Evolutionary conservation across 768 basidiomycete species (phyloP), one percentile per base, ranked within the genome.

Genomic region (Peribolospora kevripleyi): DNA sequence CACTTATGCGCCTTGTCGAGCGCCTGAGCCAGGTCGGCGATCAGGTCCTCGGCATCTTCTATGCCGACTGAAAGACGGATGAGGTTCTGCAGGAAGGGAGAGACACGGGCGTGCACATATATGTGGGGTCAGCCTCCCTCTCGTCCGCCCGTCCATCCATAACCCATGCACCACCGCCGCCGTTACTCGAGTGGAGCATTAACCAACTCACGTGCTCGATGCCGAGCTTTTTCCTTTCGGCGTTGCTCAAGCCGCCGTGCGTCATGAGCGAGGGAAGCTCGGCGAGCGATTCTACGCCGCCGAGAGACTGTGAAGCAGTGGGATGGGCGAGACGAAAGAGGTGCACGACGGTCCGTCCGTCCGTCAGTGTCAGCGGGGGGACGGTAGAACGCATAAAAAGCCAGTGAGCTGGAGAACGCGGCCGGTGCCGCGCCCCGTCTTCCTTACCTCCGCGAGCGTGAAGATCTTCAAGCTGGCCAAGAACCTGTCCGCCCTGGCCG

Each of bases 221-320:
- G 1, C 90, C 88, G 39, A 87, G 69, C 10, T 68, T 52, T 39
- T 70, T 75, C 8, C 85, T 71, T 66, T 63, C 65, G n/a, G 84
- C 81, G 1, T 67, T 76, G 37, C 74, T 72, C 0, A 84, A 80
- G 50, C 85, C 77, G 51, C 75, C 75, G 2, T 65, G 60, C 10
- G 53, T 42, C 54, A 51, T 54, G 48, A 57, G 54, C 8, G 56
- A 55, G 13, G 55, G 54, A 39, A 82, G 73, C 66, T 95, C 88
- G 0, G 83, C 82, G 42, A 95, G 68, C 65, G 79, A 81, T 73
- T 97, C 91, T 5, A 93, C 84, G 0, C 88, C 91, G 1, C 91
- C 91, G 4, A 95, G 68, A 37, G 77, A 79, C 25, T 25, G 25
- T 25, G 25, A 1, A 25, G 25, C 1, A 1, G 25, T 25, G 25